Percentiles rank a stretch among this genome's conserved stretches.
Evolutionary conservation across 2,329 filamentous ascomycete species (phyloP).

Genomic region (Diaporthe vaccinii): DNA sequence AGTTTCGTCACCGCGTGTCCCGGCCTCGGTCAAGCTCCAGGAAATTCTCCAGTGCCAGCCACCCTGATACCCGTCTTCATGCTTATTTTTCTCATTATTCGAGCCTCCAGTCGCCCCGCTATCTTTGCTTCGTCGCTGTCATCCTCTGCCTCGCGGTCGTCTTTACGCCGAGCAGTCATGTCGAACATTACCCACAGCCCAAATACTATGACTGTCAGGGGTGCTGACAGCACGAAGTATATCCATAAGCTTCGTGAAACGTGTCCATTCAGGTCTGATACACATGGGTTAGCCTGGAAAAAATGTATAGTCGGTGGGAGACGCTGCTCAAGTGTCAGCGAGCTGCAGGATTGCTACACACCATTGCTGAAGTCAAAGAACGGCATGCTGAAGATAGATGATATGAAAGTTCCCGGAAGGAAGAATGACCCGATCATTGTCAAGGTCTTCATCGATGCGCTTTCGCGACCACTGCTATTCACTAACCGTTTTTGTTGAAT

Average conservation of each 20-base stretch:
- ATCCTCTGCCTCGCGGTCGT: not conserved
- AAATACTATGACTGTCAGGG: not conserved
- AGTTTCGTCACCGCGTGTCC: not conserved
- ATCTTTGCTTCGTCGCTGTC: not conserved
- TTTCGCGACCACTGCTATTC: conserved; percentile 43
- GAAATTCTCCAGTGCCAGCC: not conserved
- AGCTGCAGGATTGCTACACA: not conserved
- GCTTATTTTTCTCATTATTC: conserved; percentile 17
- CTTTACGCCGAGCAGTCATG: not conserved
- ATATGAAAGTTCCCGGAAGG: not conserved
- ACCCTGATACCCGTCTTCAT: conserved; percentile 11
- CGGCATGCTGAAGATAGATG: conserved; percentile 26
- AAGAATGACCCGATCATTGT: conserved; percentile 1
- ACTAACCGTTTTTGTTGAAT: conserved; percentile 45
- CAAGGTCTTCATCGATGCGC: conserved; percentile 46
- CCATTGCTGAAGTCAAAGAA: conserved; percentile 22
- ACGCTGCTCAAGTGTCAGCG: not conserved
- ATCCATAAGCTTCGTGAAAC: conserved; percentile 29
- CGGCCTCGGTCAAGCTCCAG: not conserved
- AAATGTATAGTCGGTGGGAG: accelerated
- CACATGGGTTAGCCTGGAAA: accelerated
- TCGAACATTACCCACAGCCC: conserved; percentile 10
- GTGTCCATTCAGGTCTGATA: conserved; percentile 6
- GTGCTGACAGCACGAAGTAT: conserved; percentile 15
- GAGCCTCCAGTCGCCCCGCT: not conserved